Conservation (phyloP, 2,329 filamentous ascomycete species). For the Colletotrichum endophyticum region DNA sequence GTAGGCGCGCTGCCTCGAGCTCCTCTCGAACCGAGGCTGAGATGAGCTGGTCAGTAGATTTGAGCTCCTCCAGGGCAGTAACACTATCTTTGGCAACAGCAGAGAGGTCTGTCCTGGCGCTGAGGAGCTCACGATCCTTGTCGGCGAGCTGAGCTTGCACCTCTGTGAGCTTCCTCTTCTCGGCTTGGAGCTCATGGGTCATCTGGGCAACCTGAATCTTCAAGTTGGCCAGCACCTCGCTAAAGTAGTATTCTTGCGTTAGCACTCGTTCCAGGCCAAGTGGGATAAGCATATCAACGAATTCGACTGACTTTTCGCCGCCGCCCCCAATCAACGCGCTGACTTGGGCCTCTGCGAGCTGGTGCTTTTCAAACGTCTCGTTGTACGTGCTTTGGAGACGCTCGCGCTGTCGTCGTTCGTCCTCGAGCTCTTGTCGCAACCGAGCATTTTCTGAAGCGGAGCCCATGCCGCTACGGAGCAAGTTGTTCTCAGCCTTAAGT, state of each 20-base stretch:
- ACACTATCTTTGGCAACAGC: constrained; percentile 59
- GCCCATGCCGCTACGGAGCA: constrained; percentile 60
- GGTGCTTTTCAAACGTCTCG: constrained; percentile 63
- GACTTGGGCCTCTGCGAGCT: constrained; percentile 62
- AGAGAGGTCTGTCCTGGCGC: constrained; percentile 57
- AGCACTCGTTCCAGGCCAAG: constrained; percentile 38
- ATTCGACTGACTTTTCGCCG: constrained; percentile 57
- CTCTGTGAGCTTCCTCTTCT: constrained; percentile 32
- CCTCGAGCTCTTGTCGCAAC: constrained; percentile 61
- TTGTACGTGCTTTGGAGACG: constrained; percentile 60
- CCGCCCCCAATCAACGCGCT: constrained; percentile 55
- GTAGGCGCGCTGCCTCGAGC: constrained; percentile 58
- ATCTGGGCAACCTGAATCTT: constrained; percentile 53
- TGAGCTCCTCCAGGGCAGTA: constrained; percentile 62
- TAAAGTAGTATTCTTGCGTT: constrained; percentile 53
- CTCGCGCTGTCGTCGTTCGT: constrained; percentile 54
- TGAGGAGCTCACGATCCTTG: constrained; percentile 59
- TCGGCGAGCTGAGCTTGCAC: constrained; percentile 57
- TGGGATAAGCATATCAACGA: constrained; percentile 22
- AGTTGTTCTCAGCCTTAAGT: constrained; percentile 65
- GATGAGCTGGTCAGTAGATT: constrained; percentile 63
- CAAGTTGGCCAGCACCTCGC: constrained; percentile 57
- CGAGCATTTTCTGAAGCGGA: constrained; percentile 59
- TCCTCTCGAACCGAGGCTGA: constrained; percentile 63
- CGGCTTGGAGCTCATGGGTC: constrained; percentile 43